These are phyloP conservation scores for Fraxinus angustifolia DNA, from an alignment of 305 asterid species.

Conservation along the genomic window DNA sequence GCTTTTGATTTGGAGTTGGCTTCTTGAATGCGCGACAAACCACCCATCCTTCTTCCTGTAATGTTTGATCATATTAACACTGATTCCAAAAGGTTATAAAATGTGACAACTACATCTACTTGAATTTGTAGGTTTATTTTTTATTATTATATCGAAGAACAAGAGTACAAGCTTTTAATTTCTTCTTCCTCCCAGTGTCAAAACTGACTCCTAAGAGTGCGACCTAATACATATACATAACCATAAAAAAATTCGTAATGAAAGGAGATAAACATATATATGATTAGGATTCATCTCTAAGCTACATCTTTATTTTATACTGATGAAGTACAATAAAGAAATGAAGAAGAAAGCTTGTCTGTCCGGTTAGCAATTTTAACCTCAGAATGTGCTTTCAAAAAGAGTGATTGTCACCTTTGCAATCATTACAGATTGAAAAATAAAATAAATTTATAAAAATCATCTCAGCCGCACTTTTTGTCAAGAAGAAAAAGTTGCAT, in stretches of 20 bases:
- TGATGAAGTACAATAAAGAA: not conserved
- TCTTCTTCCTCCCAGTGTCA: not conserved
- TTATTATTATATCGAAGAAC: not conserved
- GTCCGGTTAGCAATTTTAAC: slow-evolving; percentile 14
- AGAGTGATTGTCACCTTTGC: slow-evolving; percentile 29
- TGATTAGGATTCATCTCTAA: not conserved
- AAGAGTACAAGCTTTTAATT: not conserved
- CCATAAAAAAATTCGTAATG: not conserved
- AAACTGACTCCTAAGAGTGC: not conserved
- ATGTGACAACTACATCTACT: not conserved
- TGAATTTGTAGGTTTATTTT: not conserved
- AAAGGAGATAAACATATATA: not conserved
- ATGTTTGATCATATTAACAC: not conserved
- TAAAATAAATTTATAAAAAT: not conserved
- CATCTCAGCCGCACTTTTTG: not conserved
- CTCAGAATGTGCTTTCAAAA: slow-evolving; percentile 34
- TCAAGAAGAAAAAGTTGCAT: not conserved
- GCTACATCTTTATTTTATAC: too few species aligned
- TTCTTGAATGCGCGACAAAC: slow-evolving; percentile 91
- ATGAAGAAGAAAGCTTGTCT: not conserved
- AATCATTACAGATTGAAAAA: slow-evolving; percentile 30
- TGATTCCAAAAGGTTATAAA: not conserved
- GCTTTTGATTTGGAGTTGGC: slow-evolving; percentile 70
- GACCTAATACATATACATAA: not conserved
- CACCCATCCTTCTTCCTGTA: slow-evolving; percentile 94